Percentiles rank a stretch among this genome's conserved stretches.
Conservation (phyloP, 768 basidiomycete genomes). For the Termitomyces heimii region DNA sequence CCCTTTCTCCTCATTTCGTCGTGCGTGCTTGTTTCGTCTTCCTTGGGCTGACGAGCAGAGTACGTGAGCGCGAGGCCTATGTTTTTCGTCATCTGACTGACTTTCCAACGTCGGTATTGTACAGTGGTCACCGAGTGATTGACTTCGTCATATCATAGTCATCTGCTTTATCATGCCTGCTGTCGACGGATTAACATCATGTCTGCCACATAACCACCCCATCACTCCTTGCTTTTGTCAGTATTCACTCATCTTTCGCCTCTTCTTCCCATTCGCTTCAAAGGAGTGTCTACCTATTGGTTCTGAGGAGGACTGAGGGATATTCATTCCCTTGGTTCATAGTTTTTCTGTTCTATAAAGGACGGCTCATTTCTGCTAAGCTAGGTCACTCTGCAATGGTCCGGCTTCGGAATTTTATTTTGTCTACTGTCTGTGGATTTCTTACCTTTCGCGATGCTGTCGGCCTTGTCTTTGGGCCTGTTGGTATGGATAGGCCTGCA, state of each 20-base stretch:
- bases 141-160: too few relatives aligned
- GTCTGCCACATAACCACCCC: too few relatives aligned
- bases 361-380: not conserved
- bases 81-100: slow-evolving; percentile 2
- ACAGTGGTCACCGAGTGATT: not conserved
- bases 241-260: too few relatives aligned
- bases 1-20: too few relatives aligned
- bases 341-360: slow-evolving; percentile 11
- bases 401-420: not conserved
- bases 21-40: too few relatives aligned
- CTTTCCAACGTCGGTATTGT: not conserved
- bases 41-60: too few relatives aligned
- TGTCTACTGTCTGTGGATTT: slow-evolving; percentile 5
- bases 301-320: too few relatives aligned
- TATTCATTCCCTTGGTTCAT: not conserved
- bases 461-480: slow-evolving; percentile 19
- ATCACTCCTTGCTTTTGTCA: too few relatives aligned
- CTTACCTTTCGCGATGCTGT: slow-evolving; percentile 1
- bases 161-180: not conserved
- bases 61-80: too few relatives aligned
- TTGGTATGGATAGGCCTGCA: slow-evolving; percentile 18
- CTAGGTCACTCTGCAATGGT: slow-evolving; percentile 7
- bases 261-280: too few relatives aligned
- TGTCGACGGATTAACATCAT: too few relatives aligned
- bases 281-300: slow-evolving; percentile 1